Percentiles rank a stretch among this genome's conserved stretches.
Evolutionary conservation across 768 basidiomycete species (phyloP).

Genomic region (Lentinus brumalis): DNA sequence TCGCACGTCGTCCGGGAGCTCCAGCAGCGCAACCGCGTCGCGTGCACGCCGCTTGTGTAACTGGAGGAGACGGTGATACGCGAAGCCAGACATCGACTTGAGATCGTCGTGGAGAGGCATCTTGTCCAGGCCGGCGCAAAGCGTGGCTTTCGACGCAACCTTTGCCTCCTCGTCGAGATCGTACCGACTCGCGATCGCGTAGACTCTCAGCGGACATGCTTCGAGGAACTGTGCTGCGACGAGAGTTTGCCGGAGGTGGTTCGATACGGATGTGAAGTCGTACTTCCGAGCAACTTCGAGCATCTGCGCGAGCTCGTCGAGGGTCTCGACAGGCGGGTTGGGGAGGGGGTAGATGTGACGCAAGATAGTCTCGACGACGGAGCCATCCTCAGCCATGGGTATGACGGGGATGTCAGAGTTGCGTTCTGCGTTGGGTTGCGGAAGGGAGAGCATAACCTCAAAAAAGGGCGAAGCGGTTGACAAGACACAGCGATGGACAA

Average conservation of each 20-base stretch:
- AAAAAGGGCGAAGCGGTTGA: slow-evolving; percentile 69
- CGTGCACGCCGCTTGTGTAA: slow-evolving; percentile 57
- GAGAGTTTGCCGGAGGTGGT: slow-evolving; percentile 52
- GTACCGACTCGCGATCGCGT: slow-evolving; percentile 68
- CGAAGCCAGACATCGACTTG: slow-evolving; percentile 65
- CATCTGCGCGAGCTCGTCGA: slow-evolving; percentile 55
- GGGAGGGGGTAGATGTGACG: slow-evolving; percentile 64
- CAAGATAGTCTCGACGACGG: slow-evolving; percentile 51
- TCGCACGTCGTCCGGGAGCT: slow-evolving; percentile 50
- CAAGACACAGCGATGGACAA: slow-evolving; percentile 63
- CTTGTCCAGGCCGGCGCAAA: slow-evolving; percentile 53
- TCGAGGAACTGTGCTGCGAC: slow-evolving; percentile 50
- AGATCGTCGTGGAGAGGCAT: slow-evolving; percentile 63
- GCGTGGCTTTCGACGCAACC: slow-evolving; percentile 60
- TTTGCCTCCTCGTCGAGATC: slow-evolving; percentile 65
- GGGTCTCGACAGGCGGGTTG: slow-evolving; percentile 49
- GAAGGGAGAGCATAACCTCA: slow-evolving; percentile 65
- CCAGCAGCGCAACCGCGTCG: slow-evolving; percentile 50
- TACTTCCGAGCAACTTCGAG: slow-evolving; percentile 65
- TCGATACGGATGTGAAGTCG: slow-evolving; percentile 51
- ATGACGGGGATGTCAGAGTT: slow-evolving; percentile 43
- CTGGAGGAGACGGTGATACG: slow-evolving; percentile 64
- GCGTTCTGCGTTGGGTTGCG: slow-evolving; percentile 43
- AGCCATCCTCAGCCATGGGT: slow-evolving; percentile 53
- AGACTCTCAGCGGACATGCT: slow-evolving; percentile 59